Evolutionary conservation across 192 early-diverging fungal species (phyloP).

Genomic region (Podila minutissima): DNA sequence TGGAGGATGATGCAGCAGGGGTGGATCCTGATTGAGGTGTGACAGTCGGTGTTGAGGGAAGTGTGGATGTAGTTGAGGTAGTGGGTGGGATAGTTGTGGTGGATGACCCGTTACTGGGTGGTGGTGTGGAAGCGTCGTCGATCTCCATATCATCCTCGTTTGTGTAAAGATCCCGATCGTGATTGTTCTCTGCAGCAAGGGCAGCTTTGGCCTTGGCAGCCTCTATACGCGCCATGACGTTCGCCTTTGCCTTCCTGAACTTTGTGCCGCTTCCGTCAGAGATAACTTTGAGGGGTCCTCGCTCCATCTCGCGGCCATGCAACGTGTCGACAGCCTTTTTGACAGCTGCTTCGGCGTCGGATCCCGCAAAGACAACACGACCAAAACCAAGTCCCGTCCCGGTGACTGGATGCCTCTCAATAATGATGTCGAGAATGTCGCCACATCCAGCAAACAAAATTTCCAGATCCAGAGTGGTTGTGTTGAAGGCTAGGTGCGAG

Average conservation of each 20-base stretch:
- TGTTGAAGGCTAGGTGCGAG: constrained; percentile 40
- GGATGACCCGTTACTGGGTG: constrained; percentile 31
- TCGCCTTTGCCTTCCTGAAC: constrained; percentile 36
- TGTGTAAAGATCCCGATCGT: constrained; percentile 37
- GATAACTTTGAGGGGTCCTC: constrained; percentile 42
- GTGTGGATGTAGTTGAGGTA: neutral
- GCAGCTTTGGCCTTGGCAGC: constrained; percentile 40
- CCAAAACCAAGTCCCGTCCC: constrained; percentile 61
- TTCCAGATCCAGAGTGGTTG: constrained; percentile 35
- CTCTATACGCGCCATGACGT: constrained; percentile 44
- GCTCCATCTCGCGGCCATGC: constrained; percentile 58
- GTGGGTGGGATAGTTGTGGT: constrained; percentile 7
- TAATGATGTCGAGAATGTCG: constrained; percentile 54
- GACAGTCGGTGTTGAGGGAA: neutral
- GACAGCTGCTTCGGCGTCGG: constrained; percentile 50
- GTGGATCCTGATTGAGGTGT: constrained; percentile 13
- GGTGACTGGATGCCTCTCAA: constrained; percentile 61
- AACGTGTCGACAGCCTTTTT: constrained; percentile 59
- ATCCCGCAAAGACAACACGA: constrained; percentile 54
- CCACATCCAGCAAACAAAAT: constrained; percentile 62
- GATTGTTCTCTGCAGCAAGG: constrained; percentile 26
- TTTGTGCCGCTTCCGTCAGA: constrained; percentile 40
- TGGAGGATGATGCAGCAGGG: neutral
- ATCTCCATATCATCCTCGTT: constrained; percentile 59
- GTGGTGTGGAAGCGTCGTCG: constrained; percentile 53